These are phyloP conservation scores for Boletus holoroseus DNA, from an alignment of 1,284 basidiomycete species.

Conservation along the genomic window DNA sequence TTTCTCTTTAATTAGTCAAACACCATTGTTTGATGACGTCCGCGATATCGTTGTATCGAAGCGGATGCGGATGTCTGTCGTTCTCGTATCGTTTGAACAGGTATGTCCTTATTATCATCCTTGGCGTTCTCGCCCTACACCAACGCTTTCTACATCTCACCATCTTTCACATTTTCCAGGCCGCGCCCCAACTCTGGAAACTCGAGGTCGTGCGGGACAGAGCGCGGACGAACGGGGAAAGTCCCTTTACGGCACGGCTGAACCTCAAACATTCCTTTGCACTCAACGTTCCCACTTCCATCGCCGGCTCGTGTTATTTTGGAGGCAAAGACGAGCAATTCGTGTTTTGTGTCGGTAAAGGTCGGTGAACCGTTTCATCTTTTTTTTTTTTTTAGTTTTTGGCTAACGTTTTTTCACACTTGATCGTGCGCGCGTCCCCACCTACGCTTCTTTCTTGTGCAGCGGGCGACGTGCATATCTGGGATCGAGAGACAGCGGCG, in stretches of 20 bases:
- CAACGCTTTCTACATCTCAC: neutral
- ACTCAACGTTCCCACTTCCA: slow-evolving; percentile 63
- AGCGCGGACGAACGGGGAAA: slow-evolving; percentile 24
- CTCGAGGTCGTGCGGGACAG: slow-evolving; percentile 58
- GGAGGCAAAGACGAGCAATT: slow-evolving; percentile 70
- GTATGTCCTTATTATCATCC: slow-evolving; percentile 31
- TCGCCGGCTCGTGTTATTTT: slow-evolving; percentile 73
- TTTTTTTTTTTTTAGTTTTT: neutral
- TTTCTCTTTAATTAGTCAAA: slow-evolving; percentile 48
- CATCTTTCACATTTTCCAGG: slow-evolving; percentile 35
- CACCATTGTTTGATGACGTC: slow-evolving; percentile 71
- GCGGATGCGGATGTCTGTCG: slow-evolving; percentile 50
- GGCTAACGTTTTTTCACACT: neutral
- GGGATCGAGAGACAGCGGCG: slow-evolving; percentile 71
- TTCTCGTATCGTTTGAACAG: slow-evolving; percentile 56
- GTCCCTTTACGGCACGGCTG: slow-evolving; percentile 41
- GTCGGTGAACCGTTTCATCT: slow-evolving; percentile 33
- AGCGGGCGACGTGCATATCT: slow-evolving; percentile 80
- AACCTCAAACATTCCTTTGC: slow-evolving; percentile 62
- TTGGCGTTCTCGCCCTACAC: too few species aligned
- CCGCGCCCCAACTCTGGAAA: slow-evolving; percentile 74
- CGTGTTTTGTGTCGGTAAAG: slow-evolving; percentile 71
- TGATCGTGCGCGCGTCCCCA: neutral
- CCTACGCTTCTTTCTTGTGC: neutral
- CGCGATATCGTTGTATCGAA: slow-evolving; percentile 64